A percentile compares a stretch with the other conserved stretches of the same genome.
These are phyloP conservation scores for Kazachstania sp. DNA, from an alignment of 1,139 yeast genomes.

Conservation along the genomic window DNA sequence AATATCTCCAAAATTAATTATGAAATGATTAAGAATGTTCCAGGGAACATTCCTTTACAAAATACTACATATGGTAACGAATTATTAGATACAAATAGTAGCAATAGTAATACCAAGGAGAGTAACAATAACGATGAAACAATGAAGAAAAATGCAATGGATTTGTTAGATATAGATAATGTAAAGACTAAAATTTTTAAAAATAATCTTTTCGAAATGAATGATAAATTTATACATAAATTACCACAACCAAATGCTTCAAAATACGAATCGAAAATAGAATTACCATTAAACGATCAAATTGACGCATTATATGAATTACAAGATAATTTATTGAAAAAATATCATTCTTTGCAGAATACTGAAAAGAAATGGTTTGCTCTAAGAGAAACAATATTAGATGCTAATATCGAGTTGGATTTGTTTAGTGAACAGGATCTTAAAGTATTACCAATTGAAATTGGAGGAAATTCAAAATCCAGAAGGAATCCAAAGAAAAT, in stretches of 20 bases:
- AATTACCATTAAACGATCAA: conserved; percentile 13
- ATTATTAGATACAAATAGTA: background rate
- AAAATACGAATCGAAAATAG: background rate
- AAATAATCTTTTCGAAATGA: conserved; percentile 21
- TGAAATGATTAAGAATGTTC: conserved; percentile 29
- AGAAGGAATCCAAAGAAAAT: background rate
- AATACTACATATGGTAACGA: background rate
- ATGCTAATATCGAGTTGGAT: conserved; percentile 29
- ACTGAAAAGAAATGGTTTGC: conserved; percentile 29
- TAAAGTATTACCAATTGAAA: background rate
- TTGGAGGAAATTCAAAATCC: background rate
- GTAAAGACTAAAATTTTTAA: conserved; percentile 26
- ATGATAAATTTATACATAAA: conserved; percentile 18
- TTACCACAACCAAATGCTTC: background rate
- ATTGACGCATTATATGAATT: conserved; percentile 19
- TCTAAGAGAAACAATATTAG: conserved; percentile 26
- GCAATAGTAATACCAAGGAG: background rate
- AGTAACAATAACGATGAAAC: background rate
- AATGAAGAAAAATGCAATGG: conserved; percentile 4
- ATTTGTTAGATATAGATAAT: conserved; percentile 19
- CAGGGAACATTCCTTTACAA: conserved; percentile 20
- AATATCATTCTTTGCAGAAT: conserved; percentile 15
- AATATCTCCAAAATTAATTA: conserved; percentile 29
- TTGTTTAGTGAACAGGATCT: conserved; percentile 18
- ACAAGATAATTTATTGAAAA: conserved; percentile 16